Base-by-base conservation (phyloP, 2,329 filamentous ascomycete species). In the Aaosphaeria arxii region DNA sequence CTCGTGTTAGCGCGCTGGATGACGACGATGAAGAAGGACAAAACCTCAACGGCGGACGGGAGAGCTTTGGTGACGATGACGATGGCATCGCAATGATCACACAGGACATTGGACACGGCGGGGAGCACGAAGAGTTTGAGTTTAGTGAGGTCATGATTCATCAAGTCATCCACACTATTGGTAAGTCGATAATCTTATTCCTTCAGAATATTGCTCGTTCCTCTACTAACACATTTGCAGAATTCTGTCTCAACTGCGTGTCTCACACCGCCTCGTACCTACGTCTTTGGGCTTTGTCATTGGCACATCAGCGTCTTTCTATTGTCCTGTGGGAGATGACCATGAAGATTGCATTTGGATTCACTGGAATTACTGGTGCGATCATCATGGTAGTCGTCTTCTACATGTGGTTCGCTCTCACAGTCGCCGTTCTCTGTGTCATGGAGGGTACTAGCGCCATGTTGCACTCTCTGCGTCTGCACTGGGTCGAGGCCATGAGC, bases 211-310 rank as follows among this genome's bases (percentile, higher is more conserved):
- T 24, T 24, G 17, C 17, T 24, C 17, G 17, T 24, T 24, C 17
- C 17, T 24, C 17, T 24, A 24, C 17, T 24, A 24, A 24, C 17
- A 24, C 17, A 30, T n/a, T 5, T 44, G 4, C 58, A 91, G 90
- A 99, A 80, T 99, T 99, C 78, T 99, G 94, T 70, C 81, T 99
- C 62, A 99, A 99, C 79, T 97, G 92, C 71, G 92, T 99, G 54
- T 99, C 94, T 30, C 94, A 99, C 75, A 99, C 95, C 4, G 94
- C 94, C 4, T 99, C 94, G 1, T 99, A 99, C 74, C 87, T 99
- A 42, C 94, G 94, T 78, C 88, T 99, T 40, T 99, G 94, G 94
- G 94, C 94, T 31, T 74, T 99, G 61, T 99, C 94, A 2, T 86
- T 99, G 51, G 94, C 94, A 31, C 94, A 99, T 78, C 94, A 99